Conservation (phyloP, 164 flowering plant species). For the Nymphaea colorata region DNA sequence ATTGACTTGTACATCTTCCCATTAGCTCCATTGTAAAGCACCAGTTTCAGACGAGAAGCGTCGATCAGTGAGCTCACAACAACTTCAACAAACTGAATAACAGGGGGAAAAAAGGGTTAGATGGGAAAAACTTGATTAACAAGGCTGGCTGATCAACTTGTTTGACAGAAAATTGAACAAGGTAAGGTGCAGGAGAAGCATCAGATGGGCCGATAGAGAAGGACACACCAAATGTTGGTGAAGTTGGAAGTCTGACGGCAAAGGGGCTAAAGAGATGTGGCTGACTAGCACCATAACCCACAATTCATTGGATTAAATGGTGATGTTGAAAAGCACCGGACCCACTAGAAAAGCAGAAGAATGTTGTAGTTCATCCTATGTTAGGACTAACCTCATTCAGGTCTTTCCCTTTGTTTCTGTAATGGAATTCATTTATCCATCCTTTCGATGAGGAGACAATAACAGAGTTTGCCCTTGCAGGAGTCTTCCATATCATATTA, state of each 20-base stretch:
- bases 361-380: background rate
- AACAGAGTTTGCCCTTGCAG: constrained; percentile 1
- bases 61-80: constrained; percentile 9
- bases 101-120: background rate
- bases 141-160: too few relatives aligned
- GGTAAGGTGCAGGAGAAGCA: too few relatives aligned
- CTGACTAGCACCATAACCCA: too few relatives aligned
- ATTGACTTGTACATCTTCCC: constrained; percentile 12
- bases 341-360: background rate
- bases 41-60: constrained; percentile 7
- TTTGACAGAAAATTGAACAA: too few relatives aligned
- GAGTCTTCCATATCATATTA: constrained; percentile 29
- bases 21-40: constrained; percentile 16
- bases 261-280: too few relatives aligned
- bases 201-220: too few relatives aligned
- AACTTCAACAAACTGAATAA: constrained; percentile 18
- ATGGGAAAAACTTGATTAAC: too few relatives aligned
- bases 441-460: constrained; percentile 6
- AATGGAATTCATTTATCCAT: constrained; percentile 20
- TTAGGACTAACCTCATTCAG: constrained; percentile 14
- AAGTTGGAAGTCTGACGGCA: too few relatives aligned
- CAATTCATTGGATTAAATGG: background rate
- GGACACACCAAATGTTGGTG: too few relatives aligned
- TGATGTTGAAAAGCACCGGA: background rate
- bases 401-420: constrained; percentile 18